Percentiles rank a stretch among this genome's conserved stretches.
Evolutionary conservation across 208 protist genomes (phyloP).

Genomic region (Porcisia hertigi): DNA sequence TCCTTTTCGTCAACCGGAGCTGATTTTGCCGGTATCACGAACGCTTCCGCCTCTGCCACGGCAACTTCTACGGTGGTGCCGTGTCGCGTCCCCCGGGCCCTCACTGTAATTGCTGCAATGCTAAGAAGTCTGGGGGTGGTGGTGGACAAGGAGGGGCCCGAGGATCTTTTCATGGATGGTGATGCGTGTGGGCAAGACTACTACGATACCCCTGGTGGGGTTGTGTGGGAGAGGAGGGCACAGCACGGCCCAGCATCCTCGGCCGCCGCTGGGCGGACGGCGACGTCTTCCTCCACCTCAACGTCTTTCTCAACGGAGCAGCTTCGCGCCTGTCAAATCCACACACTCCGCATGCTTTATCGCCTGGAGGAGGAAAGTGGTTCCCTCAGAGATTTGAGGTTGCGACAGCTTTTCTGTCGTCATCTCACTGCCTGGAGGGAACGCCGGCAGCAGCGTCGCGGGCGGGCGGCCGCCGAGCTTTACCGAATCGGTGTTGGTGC

Average conservation of each 20-base stretch:
- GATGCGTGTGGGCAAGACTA: background rate
- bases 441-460: constrained; percentile 21
- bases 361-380: constrained; percentile 30
- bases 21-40: too few relatives aligned
- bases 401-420: constrained; percentile 27
- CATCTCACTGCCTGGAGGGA: constrained; percentile 30
- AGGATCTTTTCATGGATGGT: background rate
- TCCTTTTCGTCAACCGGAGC: background rate
- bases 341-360: constrained; percentile 32
- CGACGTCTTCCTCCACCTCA: background rate
- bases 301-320: constrained; percentile 16
- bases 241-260: background rate
- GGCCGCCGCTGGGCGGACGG: background rate
- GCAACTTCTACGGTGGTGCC: background rate
- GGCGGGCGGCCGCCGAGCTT: constrained; percentile 28
- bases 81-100: constrained; percentile 8
- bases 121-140: constrained; percentile 10
- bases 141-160: constrained; percentile 10
- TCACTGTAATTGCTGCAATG: constrained; percentile 19
- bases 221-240: background rate
- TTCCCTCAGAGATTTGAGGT: constrained; percentile 34
- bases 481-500: constrained; percentile 34
- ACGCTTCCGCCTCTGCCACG: too few relatives aligned
- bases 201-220: constrained; percentile 10
- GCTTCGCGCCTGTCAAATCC: constrained; percentile 32